Percentiles rank a stretch among this genome's conserved stretches.
Evolutionary conservation across 2,329 filamentous ascomycete species (phyloP).

Genomic region (Alternaria dauci): DNA sequence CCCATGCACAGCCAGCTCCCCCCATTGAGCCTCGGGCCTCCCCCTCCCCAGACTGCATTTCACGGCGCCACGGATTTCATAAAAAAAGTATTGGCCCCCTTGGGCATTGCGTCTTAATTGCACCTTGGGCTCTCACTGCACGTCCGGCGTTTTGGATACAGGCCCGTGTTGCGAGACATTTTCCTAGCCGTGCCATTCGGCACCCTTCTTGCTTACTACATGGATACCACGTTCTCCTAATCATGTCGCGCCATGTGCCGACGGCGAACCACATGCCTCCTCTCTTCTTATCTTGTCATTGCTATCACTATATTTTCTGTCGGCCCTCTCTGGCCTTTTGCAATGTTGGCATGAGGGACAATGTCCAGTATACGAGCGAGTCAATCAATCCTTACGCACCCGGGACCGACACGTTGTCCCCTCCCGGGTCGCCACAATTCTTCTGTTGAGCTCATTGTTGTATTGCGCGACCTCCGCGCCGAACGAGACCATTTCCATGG

Average conservation of each 20-base stretch:
- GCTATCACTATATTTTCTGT: constrained; percentile 30
- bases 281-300: constrained; percentile 32
- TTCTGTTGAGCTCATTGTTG: constrained; percentile 30
- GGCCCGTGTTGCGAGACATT: constrained; percentile 48
- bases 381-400: constrained; percentile 46
- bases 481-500: constrained; percentile 22
- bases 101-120: constrained; percentile 44
- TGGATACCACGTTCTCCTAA: constrained; percentile 32
- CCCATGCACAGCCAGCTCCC: constrained; percentile 31
- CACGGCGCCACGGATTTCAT: constrained; percentile 51
- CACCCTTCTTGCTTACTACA: constrained; percentile 25
- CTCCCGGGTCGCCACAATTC: constrained; percentile 31
- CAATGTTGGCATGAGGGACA: constrained; percentile 37
- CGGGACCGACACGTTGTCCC: constrained; percentile 31
- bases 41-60: constrained; percentile 48
- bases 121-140: constrained; percentile 36
- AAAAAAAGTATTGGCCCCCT: constrained; percentile 53
- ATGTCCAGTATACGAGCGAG: constrained; percentile 45
- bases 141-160: constrained; percentile 51
- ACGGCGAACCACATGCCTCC: constrained; percentile 19
- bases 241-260: constrained; percentile 29
- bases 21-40: constrained; percentile 26
- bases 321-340: constrained; percentile 26
- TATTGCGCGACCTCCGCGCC: constrained; percentile 24
- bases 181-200: constrained; percentile 39